phyloP scores from a whole-genome alignment of 768 basidiomycete species.

The Coprinellus micaceus region DNA sequence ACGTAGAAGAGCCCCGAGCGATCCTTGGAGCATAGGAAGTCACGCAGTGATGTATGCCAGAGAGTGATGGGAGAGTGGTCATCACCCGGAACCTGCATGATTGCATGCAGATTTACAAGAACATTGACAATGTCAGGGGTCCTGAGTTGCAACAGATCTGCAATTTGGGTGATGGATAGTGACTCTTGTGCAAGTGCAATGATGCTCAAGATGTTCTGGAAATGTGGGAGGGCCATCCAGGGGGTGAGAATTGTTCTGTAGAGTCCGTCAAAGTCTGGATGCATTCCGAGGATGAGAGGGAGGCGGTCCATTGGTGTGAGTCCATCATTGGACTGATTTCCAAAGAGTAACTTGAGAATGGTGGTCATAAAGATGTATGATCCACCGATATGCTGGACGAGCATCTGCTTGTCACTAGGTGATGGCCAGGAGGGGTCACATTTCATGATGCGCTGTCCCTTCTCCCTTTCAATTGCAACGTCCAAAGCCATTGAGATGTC shows the following conservation, averaged over 20 bases:
- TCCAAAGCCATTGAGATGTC: background rate
- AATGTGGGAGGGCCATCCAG: background rate
- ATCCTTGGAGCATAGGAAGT: background rate
- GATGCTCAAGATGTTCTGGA: background rate
- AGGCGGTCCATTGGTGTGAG: background rate
- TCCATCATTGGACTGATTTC: background rate
- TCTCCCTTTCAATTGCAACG: background rate
- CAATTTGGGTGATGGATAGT: background rate
- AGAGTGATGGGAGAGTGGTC: background rate
- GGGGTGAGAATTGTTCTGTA: background rate
- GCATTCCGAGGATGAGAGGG: background rate
- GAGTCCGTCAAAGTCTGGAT: background rate
- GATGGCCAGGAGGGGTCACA: background rate
- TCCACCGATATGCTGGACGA: background rate
- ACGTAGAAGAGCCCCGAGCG: background rate
- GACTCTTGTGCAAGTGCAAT: background rate
- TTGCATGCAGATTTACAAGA: background rate
- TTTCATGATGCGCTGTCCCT: background rate
- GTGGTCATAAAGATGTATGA: conserved; percentile 21
- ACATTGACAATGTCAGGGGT: background rate
- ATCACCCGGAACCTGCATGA: background rate
- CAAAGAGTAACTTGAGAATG: background rate
- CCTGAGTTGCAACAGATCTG: background rate
- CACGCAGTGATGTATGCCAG: background rate
- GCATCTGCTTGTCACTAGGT: background rate